A percentile compares a stretch with the other conserved stretches of the same genome.
Evolutionary conservation across 129 eudicot species (phyloP).

Genomic region (Pittosporum tobira): DNA sequence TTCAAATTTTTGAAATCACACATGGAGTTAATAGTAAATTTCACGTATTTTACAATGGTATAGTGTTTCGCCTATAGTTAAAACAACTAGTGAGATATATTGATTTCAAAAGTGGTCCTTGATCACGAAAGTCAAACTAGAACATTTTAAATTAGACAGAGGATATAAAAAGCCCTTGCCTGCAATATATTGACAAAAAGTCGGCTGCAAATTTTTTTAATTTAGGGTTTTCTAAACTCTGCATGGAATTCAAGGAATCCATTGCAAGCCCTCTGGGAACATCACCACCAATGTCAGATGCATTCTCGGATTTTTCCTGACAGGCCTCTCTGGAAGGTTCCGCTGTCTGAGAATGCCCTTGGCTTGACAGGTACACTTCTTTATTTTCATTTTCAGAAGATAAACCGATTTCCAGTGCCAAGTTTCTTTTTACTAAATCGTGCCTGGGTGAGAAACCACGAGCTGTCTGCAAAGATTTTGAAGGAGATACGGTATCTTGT

Average conservation of each 20-base stretch:
- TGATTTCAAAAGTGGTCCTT: no score
- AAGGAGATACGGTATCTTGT: conserved; percentile 29
- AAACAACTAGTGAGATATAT: no score
- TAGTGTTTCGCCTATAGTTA: no score
- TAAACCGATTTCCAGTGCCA: conserved; percentile 42
- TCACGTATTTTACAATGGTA: no score
- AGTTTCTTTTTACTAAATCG: conserved; percentile 58
- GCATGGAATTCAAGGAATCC: conserved; percentile 11
- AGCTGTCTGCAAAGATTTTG: conserved; percentile 24
- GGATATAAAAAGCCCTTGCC: conserved; percentile 48
- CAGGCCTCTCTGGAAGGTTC: conserved; percentile 15
- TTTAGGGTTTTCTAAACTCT: conserved; percentile 33
- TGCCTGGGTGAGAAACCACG: conserved; percentile 25
- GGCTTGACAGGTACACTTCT: conserved; percentile 9
- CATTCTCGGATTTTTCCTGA: not conserved
- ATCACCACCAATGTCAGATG: conserved; percentile 13
- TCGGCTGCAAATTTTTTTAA: conserved; percentile 63
- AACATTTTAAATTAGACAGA: no score
- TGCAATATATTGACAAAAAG: conserved; percentile 73
- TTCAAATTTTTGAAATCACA: no score
- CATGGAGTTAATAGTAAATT: no score
- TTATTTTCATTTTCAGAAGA: conserved; percentile 25
- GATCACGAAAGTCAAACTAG: no score
- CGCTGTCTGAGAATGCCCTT: conserved; percentile 15
- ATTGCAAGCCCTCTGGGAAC: conserved; percentile 8